Base-by-base conservation (phyloP, 2,329 filamentous ascomycete genomes). In the Metarhizium robertsii region DNA sequence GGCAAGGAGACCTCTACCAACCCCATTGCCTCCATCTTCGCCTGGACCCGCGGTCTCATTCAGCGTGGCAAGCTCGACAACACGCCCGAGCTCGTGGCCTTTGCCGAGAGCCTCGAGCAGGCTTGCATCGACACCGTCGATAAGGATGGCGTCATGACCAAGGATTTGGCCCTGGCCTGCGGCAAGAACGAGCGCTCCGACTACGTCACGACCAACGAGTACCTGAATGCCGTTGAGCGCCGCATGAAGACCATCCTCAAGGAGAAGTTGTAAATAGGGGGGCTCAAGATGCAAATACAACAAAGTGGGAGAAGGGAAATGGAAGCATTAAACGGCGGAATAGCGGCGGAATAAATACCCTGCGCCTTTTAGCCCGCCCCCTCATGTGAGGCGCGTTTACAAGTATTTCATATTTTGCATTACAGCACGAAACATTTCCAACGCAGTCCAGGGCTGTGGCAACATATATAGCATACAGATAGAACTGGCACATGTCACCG, bases 1-100 rank as follows among this genome's bases (percentile, higher is more conserved):
- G 94, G 94, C 71, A 86, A 86, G 66, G 90, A 96, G 76, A 99
- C 94, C 55, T 96, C 91, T 48, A 99, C 94, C 64, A 97, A 99
- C 85, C 94, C 94, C 59, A 97, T 97, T 66, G 94, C 94, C 60
- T 95, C 90, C 71, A 97, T 99, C 78, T 99, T 97, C 73, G 94
- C 94, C 67, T 99, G 94, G 94, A 97, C 94, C 58, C 88, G 94
- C 58, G 94, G 94, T 67, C 84, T 99, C 50, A 77, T 90, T 64
- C 94, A 96, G 81, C 89, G 94, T 66, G 94, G 94, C 65, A 87
- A 90, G 77, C 84, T 99, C 62, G 94, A 99, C 74, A 78, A 84
- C 53, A 96, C 91, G n/a, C 92, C 92, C 34, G 92, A 96, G 62
- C 79, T 99, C 32, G 84, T 96, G 58, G 82, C 88, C 52, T 99